Base-by-base conservation (phyloP, 495 filamentous ascomycete species). In the Pseudomonodictys pantanalensis region DNA sequence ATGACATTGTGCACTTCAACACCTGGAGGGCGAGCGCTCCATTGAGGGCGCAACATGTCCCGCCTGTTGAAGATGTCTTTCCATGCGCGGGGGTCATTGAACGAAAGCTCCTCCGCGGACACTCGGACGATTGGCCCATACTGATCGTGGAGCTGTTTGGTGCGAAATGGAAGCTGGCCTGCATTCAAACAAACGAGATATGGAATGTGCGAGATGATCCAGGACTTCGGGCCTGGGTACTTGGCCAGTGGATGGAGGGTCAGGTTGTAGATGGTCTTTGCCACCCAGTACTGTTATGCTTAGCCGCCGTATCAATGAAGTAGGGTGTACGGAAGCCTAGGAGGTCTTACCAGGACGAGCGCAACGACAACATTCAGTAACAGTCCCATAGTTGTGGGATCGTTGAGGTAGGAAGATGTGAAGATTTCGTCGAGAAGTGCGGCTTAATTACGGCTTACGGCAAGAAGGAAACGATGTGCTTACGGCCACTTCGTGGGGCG, bases 141-240 rank as follows among this genome's bases (percentile, higher is more conserved):
- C 7, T 43, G 22, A 15, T 65, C 56, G 51, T 65, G 62, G 12
- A 65, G 43, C 24, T 38, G 23, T 47, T 56, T 52, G 25, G 60
- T 52, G 7, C 43, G 28, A 26, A 48, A 56, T 4, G 56, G 56
- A 1, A 55, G 23, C 1, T 10, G 30, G 5, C 61, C 61, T 0
- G 20, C 12, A 22, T 46, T 52, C 47, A 65, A 38, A 26, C 30
- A 30, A 9, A 60, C 15, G 20, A 54, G 55, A 15, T 52, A 56
- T 17, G 77, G 74, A 12, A 83, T 56, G 12, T 64, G 56, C 1
- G 76, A 74, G 0, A 77, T 68, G 1, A 72, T 70, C 68, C 72
- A 78, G 5, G 70, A 52, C 43, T 68, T 73, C 23, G 81, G 82
- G 2, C 83, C 83, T 0, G 82, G 83, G 61, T 77, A 78, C 2